Evolutionary conservation across 1,284 basidiomycete genomes (phyloP).

Genomic region (Neotropicomus parvogracilis): DNA sequence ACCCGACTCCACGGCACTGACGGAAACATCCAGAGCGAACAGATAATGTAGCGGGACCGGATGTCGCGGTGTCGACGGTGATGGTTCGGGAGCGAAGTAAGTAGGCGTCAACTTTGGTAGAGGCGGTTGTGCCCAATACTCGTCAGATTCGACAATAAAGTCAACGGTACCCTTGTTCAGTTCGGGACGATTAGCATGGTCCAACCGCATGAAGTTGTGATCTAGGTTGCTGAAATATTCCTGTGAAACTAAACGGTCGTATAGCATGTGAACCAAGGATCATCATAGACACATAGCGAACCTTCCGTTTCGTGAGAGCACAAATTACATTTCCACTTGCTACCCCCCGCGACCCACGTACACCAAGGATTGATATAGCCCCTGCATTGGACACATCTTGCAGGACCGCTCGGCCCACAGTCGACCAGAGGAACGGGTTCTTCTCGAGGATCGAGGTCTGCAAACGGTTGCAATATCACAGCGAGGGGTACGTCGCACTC

Average conservation of each 20-base stretch:
- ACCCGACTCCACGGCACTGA: slow-evolving; percentile 68
- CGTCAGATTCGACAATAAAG: slow-evolving; percentile 73
- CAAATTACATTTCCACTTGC: slow-evolving; percentile 90
- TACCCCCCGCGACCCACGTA: slow-evolving; percentile 81
- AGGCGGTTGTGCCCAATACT: slow-evolving; percentile 85
- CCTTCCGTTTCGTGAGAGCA: slow-evolving; percentile 83
- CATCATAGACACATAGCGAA: slow-evolving; percentile 34
- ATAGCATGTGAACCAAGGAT: slow-evolving; percentile 1
- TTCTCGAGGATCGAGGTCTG: slow-evolving; percentile 77
- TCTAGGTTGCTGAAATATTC: slow-evolving; percentile 90
- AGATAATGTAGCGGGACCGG: slow-evolving; percentile 76
- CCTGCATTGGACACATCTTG: slow-evolving; percentile 83
- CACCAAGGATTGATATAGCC: slow-evolving; percentile 97
- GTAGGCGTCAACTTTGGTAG: slow-evolving; percentile 50
- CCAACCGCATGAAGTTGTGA: slow-evolving; percentile 75
- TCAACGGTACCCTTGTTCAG: slow-evolving; percentile 91
- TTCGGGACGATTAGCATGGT: slow-evolving; percentile 83
- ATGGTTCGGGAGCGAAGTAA: slow-evolving; percentile 48
- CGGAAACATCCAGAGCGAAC: slow-evolving; percentile 89
- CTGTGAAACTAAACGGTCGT: slow-evolving; percentile 53
- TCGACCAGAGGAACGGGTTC: slow-evolving; percentile 79
- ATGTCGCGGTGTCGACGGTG: slow-evolving; percentile 45
- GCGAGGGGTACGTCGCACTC: slow-evolving; percentile 86
- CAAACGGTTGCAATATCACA: slow-evolving; percentile 89
- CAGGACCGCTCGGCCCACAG: slow-evolving; percentile 67